Percentiles rank a stretch among this genome's conserved stretches.
These are phyloP conservation scores for Cordyceps farinosa DNA, from an alignment of 2,329 filamentous ascomycete species.

Conservation along the genomic window DNA sequence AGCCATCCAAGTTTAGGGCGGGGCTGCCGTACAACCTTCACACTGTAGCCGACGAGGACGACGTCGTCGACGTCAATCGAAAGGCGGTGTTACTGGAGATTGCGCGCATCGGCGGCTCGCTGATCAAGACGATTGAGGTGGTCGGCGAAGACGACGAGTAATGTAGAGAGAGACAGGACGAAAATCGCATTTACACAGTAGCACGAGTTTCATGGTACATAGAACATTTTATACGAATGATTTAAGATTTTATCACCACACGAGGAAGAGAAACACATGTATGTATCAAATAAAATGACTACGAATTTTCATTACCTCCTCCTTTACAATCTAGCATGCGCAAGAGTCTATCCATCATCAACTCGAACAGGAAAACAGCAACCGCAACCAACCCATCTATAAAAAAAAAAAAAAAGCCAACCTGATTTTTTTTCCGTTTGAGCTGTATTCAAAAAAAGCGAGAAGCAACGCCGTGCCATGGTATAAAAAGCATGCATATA, in stretches of 20 bases:
- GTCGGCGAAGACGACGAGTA: constrained; percentile 15
- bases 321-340: constrained; percentile 2
- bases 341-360: background rate
- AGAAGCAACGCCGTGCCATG: constrained; percentile 34
- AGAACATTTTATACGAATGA: background rate
- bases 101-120: constrained; percentile 59
- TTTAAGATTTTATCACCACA: background rate
- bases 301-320: background rate
- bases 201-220: background rate
- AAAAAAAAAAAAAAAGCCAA: background rate
- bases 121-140: constrained; percentile 65
- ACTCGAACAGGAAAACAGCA: constrained; percentile 9
- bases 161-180: background rate
- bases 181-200: background rate
- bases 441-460: constrained; percentile 17
- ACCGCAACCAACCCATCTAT: background rate
- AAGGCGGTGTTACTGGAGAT: constrained; percentile 69
- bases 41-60: constrained; percentile 22
- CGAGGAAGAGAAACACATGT: background rate
- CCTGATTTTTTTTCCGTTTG: constrained; percentile 15
- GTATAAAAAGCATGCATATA: constrained; percentile 26
- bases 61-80: constrained; percentile 61
- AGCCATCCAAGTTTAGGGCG: constrained; percentile 62
- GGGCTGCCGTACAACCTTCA: constrained; percentile 62
- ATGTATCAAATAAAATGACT: background rate